Base-by-base conservation (phyloP, 306 rosid species). In the Casuarina cunninghamiana region DNA sequence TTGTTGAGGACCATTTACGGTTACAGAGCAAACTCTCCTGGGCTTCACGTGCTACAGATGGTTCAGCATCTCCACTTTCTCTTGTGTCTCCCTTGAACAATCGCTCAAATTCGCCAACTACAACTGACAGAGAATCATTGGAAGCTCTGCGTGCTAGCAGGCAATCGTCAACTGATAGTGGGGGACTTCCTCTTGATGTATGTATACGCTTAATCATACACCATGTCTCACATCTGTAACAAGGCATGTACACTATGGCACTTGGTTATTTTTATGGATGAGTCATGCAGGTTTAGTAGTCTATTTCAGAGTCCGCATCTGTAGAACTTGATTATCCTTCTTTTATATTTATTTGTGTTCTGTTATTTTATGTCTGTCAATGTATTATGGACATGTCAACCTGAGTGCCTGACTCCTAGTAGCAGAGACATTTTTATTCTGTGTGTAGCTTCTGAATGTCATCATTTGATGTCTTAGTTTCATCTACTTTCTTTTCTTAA, bases 1-100 rank as follows among this genome's bases (percentile, higher is more conserved):
- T 93, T 80, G 99, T 88, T 65, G 99, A 95, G 96, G 99, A 95
- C 85, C 99, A 95, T 90, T 86, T 95, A 79, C 90, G 99, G 76
- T 82, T 89, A 74, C 99, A 91, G 78, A 84, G 97, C 90, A 95
- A 90, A 83, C 83, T 85, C 42, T 90, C 88, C 71, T 77, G 81
- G 73, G 81, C 89, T 85, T 88, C 86, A 75, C 88, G 78, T 72
- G 39, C 84, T 80, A 6, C 79, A 68, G 93, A 89, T 83, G 87
- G 83, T 83, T 86, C 93, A 77, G 88, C 89, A 65, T 95, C 99
- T 75, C 96, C 94, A 35, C 92, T 92, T 82, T 86, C 97, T 79
- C 89, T 87, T n/a, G 83, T 89, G 39, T 88, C 84, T 77, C 96
- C 97, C 37, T 12, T 70, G 73, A 86, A 69, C 61, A 85, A 84